phyloP scores from a whole-genome alignment of 1,139 yeast species.

The Geotrichum australiense region DNA sequence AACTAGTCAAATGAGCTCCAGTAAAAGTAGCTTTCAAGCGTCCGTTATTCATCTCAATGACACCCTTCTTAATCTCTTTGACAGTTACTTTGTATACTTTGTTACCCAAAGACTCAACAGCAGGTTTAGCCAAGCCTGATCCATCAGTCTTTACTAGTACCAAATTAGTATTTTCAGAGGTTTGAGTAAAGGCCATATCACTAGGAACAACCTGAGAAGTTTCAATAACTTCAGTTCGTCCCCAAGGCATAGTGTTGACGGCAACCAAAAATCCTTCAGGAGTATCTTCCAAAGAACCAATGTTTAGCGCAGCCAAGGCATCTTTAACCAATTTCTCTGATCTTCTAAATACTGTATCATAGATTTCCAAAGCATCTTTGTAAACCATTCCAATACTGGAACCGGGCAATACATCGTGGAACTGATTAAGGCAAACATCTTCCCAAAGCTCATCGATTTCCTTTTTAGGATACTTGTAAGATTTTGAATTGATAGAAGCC shows the following conservation, averaged over 20 bases:
- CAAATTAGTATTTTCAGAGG: slow-evolving; percentile 15
- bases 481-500: slow-evolving; percentile 48
- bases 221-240: slow-evolving; percentile 48
- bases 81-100: slow-evolving; percentile 31
- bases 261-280: slow-evolving; percentile 26
- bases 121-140: slow-evolving; percentile 21
- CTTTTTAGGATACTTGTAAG: slow-evolving; percentile 63
- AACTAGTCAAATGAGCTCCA: slow-evolving; percentile 61
- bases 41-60: slow-evolving; percentile 52
- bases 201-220: slow-evolving; percentile 26
- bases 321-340: slow-evolving; percentile 48
- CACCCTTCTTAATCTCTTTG: slow-evolving; percentile 36
- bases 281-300: slow-evolving; percentile 21
- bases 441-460: slow-evolving; percentile 76
- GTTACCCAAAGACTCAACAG: slow-evolving; percentile 6
- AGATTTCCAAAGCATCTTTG: slow-evolving; percentile 84
- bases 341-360: slow-evolving; percentile 47
- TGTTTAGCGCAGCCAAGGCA: slow-evolving; percentile 44
- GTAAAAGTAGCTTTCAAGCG: slow-evolving; percentile 52
- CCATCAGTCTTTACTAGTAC: slow-evolving; percentile 18
- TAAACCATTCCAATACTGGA: slow-evolving; percentile 93
- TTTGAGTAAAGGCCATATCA: slow-evolving; percentile 8
- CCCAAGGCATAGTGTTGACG: slow-evolving; percentile 66
- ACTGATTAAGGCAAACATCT: slow-evolving; percentile 80
- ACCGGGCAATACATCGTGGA: slow-evolving; percentile 96